Percentiles rank a stretch among this genome's conserved stretches.
These are phyloP conservation scores for Fragaria iinumae DNA, from an alignment of 306 rosid genomes.

Conservation along the genomic window DNA sequence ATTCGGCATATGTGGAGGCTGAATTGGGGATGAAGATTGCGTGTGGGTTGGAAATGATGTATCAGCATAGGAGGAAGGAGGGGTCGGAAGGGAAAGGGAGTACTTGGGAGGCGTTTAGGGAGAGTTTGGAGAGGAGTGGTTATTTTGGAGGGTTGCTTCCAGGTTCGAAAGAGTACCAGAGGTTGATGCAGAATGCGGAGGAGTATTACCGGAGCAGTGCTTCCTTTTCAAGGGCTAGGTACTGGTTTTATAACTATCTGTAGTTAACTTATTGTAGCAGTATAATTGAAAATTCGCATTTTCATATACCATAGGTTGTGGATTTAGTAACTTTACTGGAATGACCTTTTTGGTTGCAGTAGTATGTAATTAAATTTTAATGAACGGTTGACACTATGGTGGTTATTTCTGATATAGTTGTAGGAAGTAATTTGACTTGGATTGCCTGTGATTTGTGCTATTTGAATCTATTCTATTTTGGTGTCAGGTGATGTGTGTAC, in stretches of 20 bases:
- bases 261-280: not conserved
- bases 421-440: not conserved
- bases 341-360: not conserved
- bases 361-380: not conserved
- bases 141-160: slow-evolving; percentile 75
- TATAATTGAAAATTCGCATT: not conserved
- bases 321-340: not conserved
- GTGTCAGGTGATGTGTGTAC: not conserved
- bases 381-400: not conserved
- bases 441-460: too few relatives aligned
- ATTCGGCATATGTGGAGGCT: slow-evolving; percentile 44
- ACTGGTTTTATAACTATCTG: not conserved
- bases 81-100: slow-evolving; percentile 70
- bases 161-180: slow-evolving; percentile 71
- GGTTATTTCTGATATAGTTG: not conserved
- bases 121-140: slow-evolving; percentile 72
- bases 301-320: not conserved
- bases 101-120: slow-evolving; percentile 68
- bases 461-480: too few relatives aligned
- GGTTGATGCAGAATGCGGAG: slow-evolving; percentile 74
- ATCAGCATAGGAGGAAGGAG: slow-evolving; percentile 71
- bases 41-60: slow-evolving; percentile 93
- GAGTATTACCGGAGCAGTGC: slow-evolving; percentile 62
- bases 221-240: slow-evolving; percentile 61
- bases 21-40: slow-evolving; percentile 92